A percentile compares a stretch with the other conserved stretches of the same genome.
Conservation (phyloP, 2,329 filamentous ascomycete species). For the Alternaria novae-zelandiae region DNA sequence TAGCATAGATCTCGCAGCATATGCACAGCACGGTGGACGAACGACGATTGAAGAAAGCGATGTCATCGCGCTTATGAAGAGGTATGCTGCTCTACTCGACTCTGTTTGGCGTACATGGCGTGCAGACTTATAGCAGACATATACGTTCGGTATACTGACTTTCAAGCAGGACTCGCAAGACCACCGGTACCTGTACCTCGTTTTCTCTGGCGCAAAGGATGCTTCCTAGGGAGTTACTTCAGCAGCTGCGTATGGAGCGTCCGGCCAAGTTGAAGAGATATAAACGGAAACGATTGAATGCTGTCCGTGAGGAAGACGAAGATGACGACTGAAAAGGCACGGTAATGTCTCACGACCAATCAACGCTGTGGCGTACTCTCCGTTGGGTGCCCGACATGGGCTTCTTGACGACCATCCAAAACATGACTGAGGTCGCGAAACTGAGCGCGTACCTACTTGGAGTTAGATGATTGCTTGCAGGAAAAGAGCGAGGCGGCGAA, state of each 20-base stretch:
- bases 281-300: conserved; percentile 52
- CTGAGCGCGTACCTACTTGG: conserved; percentile 80
- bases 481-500: not conserved
- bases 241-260: conserved; percentile 74
- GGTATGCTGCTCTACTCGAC: conserved; percentile 62
- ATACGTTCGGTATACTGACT: conserved; percentile 6
- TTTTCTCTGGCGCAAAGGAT: conserved; percentile 87
- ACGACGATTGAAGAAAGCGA: conserved; percentile 88
- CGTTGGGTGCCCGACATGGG: conserved; percentile 75
- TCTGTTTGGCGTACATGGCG: conserved; percentile 12
- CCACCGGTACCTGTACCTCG: conserved; percentile 72
- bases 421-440: conserved; percentile 88
- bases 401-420: conserved; percentile 94
- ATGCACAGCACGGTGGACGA: conserved; percentile 80
- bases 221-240: conserved; percentile 80
- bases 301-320: conserved; percentile 53
- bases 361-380: conserved; percentile 76
- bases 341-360: conserved; percentile 64
- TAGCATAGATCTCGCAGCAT: conserved; percentile 78
- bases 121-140: conserved; percentile 8
- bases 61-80: conserved; percentile 79
- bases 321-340: conserved; percentile 48
- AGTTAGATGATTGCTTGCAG: conserved; percentile 18
- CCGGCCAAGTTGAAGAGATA: conserved; percentile 54
- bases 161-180: conserved; percentile 61